Evolutionary conservation across 2,329 filamentous ascomycete genomes (phyloP), one percentile per base, ranked within the genome.

Genomic region (Fusarium tupiense): DNA sequence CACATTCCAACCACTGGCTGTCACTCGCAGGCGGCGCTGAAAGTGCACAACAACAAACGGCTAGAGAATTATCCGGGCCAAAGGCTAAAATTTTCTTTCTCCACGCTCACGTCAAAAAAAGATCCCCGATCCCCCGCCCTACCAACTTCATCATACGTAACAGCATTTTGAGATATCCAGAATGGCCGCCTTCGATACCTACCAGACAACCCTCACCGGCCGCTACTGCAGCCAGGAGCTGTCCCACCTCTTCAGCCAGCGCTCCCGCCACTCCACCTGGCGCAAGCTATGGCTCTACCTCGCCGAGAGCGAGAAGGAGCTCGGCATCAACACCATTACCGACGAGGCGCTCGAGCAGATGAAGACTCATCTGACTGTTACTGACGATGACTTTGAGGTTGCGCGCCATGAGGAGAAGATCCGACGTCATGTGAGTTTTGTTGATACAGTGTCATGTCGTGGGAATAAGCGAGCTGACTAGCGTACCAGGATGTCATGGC

Each of bases 331-430:
- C 31, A 67, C 58, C 44, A 74, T 74, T 57, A 72, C 71, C 5
- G 56, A 62, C 29, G 71, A 74, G 56, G 72, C 72, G 8, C 59
- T 74, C 16, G 71, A 74, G n/a, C 67, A 74, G 67, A 74, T 74
- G 72, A 64, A 57, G 43, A 38, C 56, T 17, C 47, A 74, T 26
- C 59, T 74, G 1, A 52, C 10, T n/a, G 43, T 74, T 5, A 64
- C 67, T 2, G 72, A 74, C 19, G 64, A 74, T 20, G 67, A 67
- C n/a, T 74, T 74, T 33, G 67, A 74, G 47, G 59, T 67, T 64
- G 71, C 72, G 11, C 67, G 71, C 16, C 67, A 69, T 22, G 67
- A 74, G 41, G 72, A 74, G 31, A 72, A 74, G 67, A 63, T 58
- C 4, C 67, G 72, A 22, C 50, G 72, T 24, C 71, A 74, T 54